Base-by-base conservation (phyloP, 495 filamentous ascomycete species). In the Lentithecium fluviatile region DNA sequence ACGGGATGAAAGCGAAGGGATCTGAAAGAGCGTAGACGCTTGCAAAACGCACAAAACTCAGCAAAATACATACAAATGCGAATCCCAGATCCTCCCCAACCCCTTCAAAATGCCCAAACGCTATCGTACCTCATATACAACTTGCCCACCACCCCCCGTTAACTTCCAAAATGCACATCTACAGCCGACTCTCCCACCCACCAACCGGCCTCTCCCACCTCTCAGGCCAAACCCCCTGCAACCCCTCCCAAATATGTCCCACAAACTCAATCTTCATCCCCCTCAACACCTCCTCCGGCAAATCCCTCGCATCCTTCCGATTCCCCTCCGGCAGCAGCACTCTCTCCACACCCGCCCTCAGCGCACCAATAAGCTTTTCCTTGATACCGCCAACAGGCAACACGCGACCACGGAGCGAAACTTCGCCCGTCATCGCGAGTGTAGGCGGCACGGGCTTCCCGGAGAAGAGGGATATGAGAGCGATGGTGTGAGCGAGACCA, bases 351-450 rank as follows among this genome's bases (percentile, higher is more conserved):
- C 94, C 94, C 19, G 94, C 95, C 60, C 92, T 85, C 64, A 92
- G 75, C 25, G 94, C 95, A 12, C 94, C 94, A 70, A 99, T 97
- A 26, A 97, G 78, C 73, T 99, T 99, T 83, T 99, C 94, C 79
- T 97, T 96, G 75, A 97, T 97, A 21, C 95, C 94, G 20, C 94
- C 94, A 56, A 95, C 92, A 10, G 90, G 88, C 77, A 86, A 84
- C 51, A 99, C 87, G 60, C 90, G 83, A 12, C 94, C 94, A 15
- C 95, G 82, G 32, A 99, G 81, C 62, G 87, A 88, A 40, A 97
- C 84, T 73, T 99, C 94, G 21, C 94, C 95, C 21, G 94, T 99
- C 94, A 99, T 99, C 45, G 94, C 94, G 68, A 97, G 84, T 25
- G 88, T 90, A 6, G 94, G 90, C 29, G 95, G 89, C 2, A 99